A percentile compares a stretch with the other conserved stretches of the same genome.
Evolutionary conservation across 352 stramenopile species (phyloP).

Genomic region (Hyaloperonospora brassicae): DNA sequence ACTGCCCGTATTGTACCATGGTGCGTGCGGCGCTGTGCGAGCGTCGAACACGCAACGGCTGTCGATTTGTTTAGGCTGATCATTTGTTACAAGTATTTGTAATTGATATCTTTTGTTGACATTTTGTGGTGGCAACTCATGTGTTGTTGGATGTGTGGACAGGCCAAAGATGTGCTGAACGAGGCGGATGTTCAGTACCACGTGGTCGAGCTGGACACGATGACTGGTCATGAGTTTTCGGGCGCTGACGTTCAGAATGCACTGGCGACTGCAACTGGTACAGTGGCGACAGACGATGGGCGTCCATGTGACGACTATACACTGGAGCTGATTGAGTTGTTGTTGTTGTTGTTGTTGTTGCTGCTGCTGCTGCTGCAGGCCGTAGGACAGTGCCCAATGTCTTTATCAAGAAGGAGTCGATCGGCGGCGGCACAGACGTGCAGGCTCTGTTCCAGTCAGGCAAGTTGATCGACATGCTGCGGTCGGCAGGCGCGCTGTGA

Average conservation of each 20-base stretch:
- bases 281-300: background rate
- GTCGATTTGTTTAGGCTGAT: background rate
- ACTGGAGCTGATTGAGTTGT: background rate
- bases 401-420: slow-evolving; percentile 90
- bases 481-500: slow-evolving; percentile 28
- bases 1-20: slow-evolving; percentile 89
- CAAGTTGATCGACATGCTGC: slow-evolving; percentile 87
- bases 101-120: too few species aligned
- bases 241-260: slow-evolving; percentile 85
- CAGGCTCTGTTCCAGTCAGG: slow-evolving; percentile 76
- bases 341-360: too few species aligned
- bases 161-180: slow-evolving; percentile 84
- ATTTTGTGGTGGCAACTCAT: too few species aligned
- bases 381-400: slow-evolving; percentile 94
- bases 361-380: slow-evolving; percentile 26
- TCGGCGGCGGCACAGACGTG: slow-evolving; percentile 93
- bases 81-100: too few species aligned
- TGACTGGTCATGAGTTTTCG: slow-evolving; percentile 37
- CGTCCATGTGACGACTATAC: too few species aligned
- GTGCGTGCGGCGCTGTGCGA: slow-evolving; percentile 13
- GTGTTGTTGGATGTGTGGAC: background rate
- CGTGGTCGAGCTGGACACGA: slow-evolving; percentile 59
- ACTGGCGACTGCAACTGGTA: slow-evolving; percentile 82
- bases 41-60: background rate
- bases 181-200: slow-evolving; percentile 44